Evolutionary conservation across 2,329 filamentous ascomycete genomes (phyloP), one percentile per base, ranked within the genome.

Genomic region (Arthrocladium fulminans): DNA sequence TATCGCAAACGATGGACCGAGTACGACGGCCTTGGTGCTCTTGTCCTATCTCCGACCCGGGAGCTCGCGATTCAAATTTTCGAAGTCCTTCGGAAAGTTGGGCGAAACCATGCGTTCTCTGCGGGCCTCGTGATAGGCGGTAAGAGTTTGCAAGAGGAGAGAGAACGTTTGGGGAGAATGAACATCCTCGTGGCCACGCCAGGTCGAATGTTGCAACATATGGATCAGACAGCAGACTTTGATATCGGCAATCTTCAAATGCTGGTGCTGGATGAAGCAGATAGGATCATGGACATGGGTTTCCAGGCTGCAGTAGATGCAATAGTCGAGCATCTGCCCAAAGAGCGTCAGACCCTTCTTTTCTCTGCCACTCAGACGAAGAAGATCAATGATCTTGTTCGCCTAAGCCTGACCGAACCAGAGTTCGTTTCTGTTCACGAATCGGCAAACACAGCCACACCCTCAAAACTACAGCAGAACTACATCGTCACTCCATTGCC

Each of bases 51-150:
- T 0, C 92, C 92, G 0, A 98, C 92, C 6, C 83, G 92, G 61
- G 92, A 98, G 69, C 74, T 98, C 48, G 90, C 92, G 0, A 92
- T 94, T 32, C 92, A 98, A 67, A 98, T 95, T 53, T 98, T 97
- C 62, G 86, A 96, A 50, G 90, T 97, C 0, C 69, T 98, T 59
- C 77, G 87, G 53, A 95, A 94, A 65, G 80, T 98, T 50, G 92
- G 92, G 38, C 79, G 86, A 49, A 81, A 90, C 50, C 90, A 98
- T 65, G 75, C 80, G 51, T 96, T 97, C 65, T 94, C 90, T 0
- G 92, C 92, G 0, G 92, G 92, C 0, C 68, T 97, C 59, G 80
- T 98, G 8, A 97, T 97, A 59, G 92, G 92, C 34, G 92, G 92
- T 34, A 95, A 94, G 74, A 89, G 79, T 63, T 63, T 96, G 59